phyloP scores from a whole-genome alignment of 371 early-diverging fungal genomes.

The Basidiobolus meristosporus region DNA sequence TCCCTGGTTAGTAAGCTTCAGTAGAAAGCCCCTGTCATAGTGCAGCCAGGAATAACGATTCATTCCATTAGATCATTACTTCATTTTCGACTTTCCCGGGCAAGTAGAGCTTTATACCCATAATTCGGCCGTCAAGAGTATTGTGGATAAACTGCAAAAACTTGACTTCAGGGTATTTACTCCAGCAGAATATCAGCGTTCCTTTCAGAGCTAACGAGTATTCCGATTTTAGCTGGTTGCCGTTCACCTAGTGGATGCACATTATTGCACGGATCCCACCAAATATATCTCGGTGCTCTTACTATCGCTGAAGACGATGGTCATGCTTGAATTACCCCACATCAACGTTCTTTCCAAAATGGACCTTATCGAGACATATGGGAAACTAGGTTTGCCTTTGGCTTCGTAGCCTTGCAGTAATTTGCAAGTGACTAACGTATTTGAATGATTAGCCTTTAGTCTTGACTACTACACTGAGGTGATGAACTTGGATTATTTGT shows the following conservation, averaged over 20 bases:
- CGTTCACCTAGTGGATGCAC: constrained; percentile 88
- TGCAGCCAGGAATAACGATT: too few species aligned
- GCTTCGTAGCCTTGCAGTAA: neutral
- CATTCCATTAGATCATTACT: constrained; percentile 50
- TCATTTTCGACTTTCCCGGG: constrained; percentile 97
- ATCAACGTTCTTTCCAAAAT: constrained; percentile 91
- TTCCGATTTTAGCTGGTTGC: constrained; percentile 36
- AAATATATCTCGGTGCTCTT: constrained; percentile 86
- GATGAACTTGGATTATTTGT: constrained; percentile 65
- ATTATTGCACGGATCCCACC: constrained; percentile 80
- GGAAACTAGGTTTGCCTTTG: constrained; percentile 29
- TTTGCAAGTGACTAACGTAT: neutral
- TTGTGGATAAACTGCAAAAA: constrained; percentile 58
- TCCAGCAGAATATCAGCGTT: too few species aligned
- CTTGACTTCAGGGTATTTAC: constrained; percentile 53
- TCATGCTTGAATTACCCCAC: constrained; percentile 87
- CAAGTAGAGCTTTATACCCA: constrained; percentile 98
- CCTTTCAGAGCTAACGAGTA: neutral
- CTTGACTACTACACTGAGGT: constrained; percentile 90
- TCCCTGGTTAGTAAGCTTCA: constrained; percentile 32
- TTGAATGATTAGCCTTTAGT: constrained; percentile 35
- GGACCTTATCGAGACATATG: constrained; percentile 71
- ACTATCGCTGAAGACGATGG: constrained; percentile 72
- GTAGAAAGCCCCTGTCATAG: constrained; percentile 16
- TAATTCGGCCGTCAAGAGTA: constrained; percentile 60